These are phyloP conservation scores for Xylaria polymorpha DNA, from an alignment of 2,329 filamentous ascomycete species.

Conservation along the genomic window DNA sequence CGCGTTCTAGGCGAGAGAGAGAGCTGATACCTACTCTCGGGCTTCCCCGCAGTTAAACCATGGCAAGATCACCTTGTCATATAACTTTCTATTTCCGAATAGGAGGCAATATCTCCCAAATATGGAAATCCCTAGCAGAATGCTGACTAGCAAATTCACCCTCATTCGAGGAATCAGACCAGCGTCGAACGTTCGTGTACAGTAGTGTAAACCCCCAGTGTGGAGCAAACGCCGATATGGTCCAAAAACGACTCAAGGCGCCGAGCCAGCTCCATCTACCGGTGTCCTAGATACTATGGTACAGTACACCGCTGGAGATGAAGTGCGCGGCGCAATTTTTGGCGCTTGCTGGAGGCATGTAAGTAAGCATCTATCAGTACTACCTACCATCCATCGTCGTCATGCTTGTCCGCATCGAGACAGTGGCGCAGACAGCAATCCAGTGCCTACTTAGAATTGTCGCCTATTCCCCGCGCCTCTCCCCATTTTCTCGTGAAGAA, in stretches of 20 bases:
- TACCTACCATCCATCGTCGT: constrained; percentile 5
- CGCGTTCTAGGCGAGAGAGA: not conserved
- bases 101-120: constrained; percentile 15
- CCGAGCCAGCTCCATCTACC: constrained; percentile 18
- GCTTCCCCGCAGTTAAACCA: not conserved
- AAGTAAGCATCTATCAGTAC: constrained; percentile 16
- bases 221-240: not conserved
- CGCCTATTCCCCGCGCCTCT: not conserved
- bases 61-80: not conserved
- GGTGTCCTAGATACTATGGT: not conserved
- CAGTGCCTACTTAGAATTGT: not conserved
- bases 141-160: not conserved
- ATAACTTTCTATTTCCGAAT: constrained; percentile 6
- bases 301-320: constrained; percentile 20
- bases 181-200: constrained; percentile 30
- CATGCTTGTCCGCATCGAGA: constrained; percentile 12
- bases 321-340: constrained; percentile 12
- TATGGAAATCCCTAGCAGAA: constrained; percentile 17
- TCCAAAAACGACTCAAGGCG: constrained; percentile 17
- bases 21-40: not conserved
- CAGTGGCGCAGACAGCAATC: constrained; percentile 1
- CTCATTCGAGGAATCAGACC: constrained; percentile 26
- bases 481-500: not conserved
- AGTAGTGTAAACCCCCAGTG: not conserved
- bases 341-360: constrained; percentile 29